A percentile compares a stretch with the other conserved stretches of the same genome.
phyloP scores from a whole-genome alignment of 805 yeast species.

The Tanozyma kutaoensis region DNA sequence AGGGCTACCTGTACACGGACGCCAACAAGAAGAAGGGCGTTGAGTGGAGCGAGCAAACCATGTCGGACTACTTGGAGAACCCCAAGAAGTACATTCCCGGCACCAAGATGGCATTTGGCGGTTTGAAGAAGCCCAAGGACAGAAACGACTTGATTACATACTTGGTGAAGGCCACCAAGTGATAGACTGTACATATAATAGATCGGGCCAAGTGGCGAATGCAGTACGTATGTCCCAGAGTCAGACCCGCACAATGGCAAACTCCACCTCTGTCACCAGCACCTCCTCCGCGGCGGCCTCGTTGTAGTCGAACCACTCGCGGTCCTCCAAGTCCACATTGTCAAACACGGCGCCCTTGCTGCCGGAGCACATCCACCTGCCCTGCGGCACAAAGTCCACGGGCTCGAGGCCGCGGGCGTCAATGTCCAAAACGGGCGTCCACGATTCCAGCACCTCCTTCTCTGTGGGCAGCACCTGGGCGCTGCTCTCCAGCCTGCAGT shows the following conservation, averaged over 20 bases:
- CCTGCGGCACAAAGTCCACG: slow-evolving; percentile 53
- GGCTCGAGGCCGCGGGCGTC: slow-evolving; percentile 83
- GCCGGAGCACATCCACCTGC: slow-evolving; percentile 44
- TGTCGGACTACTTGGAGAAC: slow-evolving; percentile 94
- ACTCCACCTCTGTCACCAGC: slow-evolving; percentile 58
- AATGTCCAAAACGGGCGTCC: slow-evolving; percentile 43
- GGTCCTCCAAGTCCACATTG: slow-evolving; percentile 62
- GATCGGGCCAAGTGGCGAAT: too few relatives aligned
- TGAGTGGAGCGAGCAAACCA: slow-evolving; percentile 71
- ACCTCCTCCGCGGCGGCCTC: slow-evolving; percentile 75
- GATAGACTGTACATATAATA: slow-evolving; percentile 5
- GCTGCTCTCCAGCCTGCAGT: slow-evolving; percentile 36
- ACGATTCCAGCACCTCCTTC: slow-evolving; percentile 17
- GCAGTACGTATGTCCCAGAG: too few relatives aligned
- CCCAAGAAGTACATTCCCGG: slow-evolving; percentile 99
- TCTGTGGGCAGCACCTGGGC: slow-evolving; percentile 19
- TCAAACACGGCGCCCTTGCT: slow-evolving; percentile 37
- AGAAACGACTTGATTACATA: slow-evolving; percentile 93
- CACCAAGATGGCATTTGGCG: slow-evolving; percentile 99
- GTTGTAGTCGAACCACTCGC: slow-evolving; percentile 94
- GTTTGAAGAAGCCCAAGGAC: slow-evolving; percentile 98
- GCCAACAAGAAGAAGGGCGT: slow-evolving; percentile 97
- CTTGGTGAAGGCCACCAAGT: slow-evolving; percentile 38
- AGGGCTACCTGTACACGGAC: slow-evolving; percentile 92
- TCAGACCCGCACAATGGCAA: slow-evolving; percentile 44